These are phyloP conservation scores for Trypethelium eluteriae DNA, from an alignment of 495 filamentous ascomycete genomes.

Conservation along the genomic window DNA sequence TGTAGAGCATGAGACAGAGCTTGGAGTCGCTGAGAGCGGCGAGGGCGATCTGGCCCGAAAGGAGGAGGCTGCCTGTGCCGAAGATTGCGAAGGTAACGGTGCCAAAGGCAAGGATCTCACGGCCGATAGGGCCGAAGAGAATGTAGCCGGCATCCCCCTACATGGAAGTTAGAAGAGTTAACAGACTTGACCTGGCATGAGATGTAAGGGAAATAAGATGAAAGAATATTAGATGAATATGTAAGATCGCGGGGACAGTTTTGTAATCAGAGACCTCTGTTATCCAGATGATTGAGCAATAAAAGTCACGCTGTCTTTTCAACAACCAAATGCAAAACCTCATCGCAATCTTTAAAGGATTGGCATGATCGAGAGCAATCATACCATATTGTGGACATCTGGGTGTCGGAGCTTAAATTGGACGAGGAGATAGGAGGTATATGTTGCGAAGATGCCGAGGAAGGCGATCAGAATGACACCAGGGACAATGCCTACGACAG, in stretches of 20 bases:
- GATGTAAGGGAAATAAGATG: background rate
- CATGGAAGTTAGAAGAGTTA: background rate
- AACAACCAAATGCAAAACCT: background rate
- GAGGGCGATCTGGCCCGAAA: slow-evolving; percentile 39
- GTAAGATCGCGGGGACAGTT: too few relatives aligned
- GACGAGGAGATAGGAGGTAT: slow-evolving; percentile 38
- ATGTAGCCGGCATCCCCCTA: slow-evolving; percentile 31
- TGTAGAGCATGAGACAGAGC: slow-evolving; percentile 40
- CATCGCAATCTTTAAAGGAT: background rate
- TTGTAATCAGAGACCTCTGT: too few relatives aligned
- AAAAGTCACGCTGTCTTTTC: background rate
- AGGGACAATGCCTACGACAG: slow-evolving; percentile 50
- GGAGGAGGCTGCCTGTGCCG: slow-evolving; percentile 37
- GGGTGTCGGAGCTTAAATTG: slow-evolving; percentile 42
- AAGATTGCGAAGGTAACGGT: slow-evolving; percentile 40
- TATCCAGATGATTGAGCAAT: too few relatives aligned
- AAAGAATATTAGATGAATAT: too few relatives aligned
- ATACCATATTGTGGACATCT: slow-evolving; percentile 34
- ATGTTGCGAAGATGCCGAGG: slow-evolving; percentile 36
- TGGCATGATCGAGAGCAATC: too few relatives aligned
- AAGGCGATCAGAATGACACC: slow-evolving; percentile 39
- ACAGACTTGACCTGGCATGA: background rate
- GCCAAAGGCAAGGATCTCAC: slow-evolving; percentile 31
- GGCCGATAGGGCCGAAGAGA: slow-evolving; percentile 31
- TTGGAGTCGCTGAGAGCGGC: slow-evolving; percentile 33